Conservation (phyloP, 768 basidiomycete genomes). For the Suillus discolor region DNA sequence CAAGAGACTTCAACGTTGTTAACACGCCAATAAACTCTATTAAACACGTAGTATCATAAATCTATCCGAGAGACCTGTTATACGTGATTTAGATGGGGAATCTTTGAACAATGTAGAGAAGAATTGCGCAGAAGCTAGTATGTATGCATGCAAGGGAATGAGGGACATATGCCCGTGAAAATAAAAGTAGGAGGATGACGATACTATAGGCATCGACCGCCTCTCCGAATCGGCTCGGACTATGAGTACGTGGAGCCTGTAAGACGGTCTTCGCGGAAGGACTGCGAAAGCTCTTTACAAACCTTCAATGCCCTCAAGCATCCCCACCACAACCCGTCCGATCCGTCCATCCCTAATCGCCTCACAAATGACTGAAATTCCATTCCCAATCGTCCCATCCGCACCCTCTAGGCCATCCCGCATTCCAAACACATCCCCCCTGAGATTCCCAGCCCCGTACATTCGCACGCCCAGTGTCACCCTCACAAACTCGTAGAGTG, state of each 20-base stretch:
- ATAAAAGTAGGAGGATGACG: not conserved
- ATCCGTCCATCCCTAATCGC: slow-evolving; percentile 74
- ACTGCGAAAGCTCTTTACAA: not conserved
- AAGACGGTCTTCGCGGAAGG: not conserved
- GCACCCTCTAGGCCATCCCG: slow-evolving; percentile 51
- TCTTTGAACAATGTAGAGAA: not conserved
- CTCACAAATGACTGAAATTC: slow-evolving; percentile 78
- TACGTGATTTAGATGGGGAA: not conserved
- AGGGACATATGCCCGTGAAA: not conserved
- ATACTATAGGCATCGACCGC: too few relatives aligned
- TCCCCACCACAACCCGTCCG: slow-evolving; percentile 53
- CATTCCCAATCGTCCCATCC: slow-evolving; percentile 59
- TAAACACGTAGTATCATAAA: not conserved
- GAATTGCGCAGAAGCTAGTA: not conserved
- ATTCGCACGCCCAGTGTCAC: slow-evolving; percentile 72
- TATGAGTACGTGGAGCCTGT: not conserved
- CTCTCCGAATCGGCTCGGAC: not conserved
- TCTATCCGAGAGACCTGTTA: not conserved
- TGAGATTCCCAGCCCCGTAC: slow-evolving; percentile 77
- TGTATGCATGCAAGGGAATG: not conserved
- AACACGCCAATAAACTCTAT: not conserved
- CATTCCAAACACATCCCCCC: slow-evolving; percentile 60
- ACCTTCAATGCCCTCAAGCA: slow-evolving; percentile 41
- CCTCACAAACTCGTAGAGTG: slow-evolving; percentile 79
- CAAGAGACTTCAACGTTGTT: not conserved